Base-by-base conservation (phyloP, 768 basidiomycete genomes). In the Lactarius trivialis region DNA sequence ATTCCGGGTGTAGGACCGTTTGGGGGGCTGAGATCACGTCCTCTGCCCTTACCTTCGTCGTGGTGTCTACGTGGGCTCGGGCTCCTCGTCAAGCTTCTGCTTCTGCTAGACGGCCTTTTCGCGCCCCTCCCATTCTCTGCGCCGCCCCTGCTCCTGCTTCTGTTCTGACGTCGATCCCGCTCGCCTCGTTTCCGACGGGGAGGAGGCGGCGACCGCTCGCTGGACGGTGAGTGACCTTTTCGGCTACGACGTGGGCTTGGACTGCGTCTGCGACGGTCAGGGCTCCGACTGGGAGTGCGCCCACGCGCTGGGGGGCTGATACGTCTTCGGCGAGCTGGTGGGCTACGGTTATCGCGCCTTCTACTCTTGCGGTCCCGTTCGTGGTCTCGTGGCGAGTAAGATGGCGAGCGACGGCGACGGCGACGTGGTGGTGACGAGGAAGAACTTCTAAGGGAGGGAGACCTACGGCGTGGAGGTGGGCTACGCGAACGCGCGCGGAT, bases 341-440 rank as follows among this genome's bases (percentile, higher is more conserved):
- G 87, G 69, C 83, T 85, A 51, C 83, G 82, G 63, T 81, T 84
- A 65, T 78, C 78, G 30, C 71, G 60, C 5, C 56, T 58, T 56
- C 67, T 60, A 14, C 28, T 43, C 50, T 69, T 67, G 37, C 71
- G 66, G 51, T 70, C 68, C 5, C 70, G 64, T 6, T 66, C 58
- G 17, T 63, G 68, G 41, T 77, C 76, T 50, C 76, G 76, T 7
- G 82, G 83, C 0, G 85, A 81, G 17, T 75, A 77, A 11, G 84
- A 71, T 70, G 81, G 71, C 69, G 83, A 72, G 67, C 73, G 77
- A 12, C 73, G 75, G n/a, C 79, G 76, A 17, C 76, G 77, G 6
- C 64, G 77, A 14, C 64, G 66, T 5, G 58, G 56, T 49, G 57
- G 58, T 4, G 65, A 59, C 37, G 36, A 72, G 70, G 65, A 59